Evolutionary conservation across 2,329 filamentous ascomycete genomes (phyloP).

Genomic region (Penicillium sp.): DNA sequence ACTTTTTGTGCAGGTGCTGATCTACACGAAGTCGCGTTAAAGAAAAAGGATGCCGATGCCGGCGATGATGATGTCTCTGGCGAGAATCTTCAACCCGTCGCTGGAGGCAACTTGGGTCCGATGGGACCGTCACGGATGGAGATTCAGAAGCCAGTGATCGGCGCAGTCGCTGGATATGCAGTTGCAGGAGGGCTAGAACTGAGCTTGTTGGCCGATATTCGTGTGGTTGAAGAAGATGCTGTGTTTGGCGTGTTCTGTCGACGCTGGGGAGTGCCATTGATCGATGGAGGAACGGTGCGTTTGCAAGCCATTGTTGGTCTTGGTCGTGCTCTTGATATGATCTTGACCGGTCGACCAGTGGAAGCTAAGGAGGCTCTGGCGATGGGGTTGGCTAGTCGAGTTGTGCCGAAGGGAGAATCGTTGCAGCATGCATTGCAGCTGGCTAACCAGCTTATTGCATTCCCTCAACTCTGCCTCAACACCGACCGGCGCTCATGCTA

Average conservation of each 20-base stretch:
- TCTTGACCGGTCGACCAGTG: slow-evolving; percentile 58
- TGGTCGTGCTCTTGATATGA: slow-evolving; percentile 60
- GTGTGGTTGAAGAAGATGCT: slow-evolving; percentile 58
- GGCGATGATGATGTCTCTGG: slow-evolving; percentile 2
- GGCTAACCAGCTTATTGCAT: slow-evolving; percentile 52
- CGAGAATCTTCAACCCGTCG: slow-evolving; percentile 36
- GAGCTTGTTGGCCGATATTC: slow-evolving; percentile 57
- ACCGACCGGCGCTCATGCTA: slow-evolving; percentile 55
- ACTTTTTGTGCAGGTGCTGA: slow-evolving; percentile 62
- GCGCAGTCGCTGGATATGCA: slow-evolving; percentile 57
- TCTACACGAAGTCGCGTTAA: slow-evolving; percentile 50
- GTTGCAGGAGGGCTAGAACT: slow-evolving; percentile 61
- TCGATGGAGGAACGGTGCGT: slow-evolving; percentile 59
- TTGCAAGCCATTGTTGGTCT: slow-evolving; percentile 57
- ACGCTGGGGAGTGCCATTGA: slow-evolving; percentile 57
- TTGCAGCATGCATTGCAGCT: slow-evolving; percentile 55
- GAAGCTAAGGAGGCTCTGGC: slow-evolving; percentile 54
- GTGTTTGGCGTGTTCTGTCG: slow-evolving; percentile 62
- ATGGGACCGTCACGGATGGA: slow-evolving; percentile 59
- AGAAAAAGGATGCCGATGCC: background rate
- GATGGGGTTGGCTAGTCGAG: slow-evolving; percentile 59
- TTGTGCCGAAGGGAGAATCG: slow-evolving; percentile 56
- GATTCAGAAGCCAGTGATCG: slow-evolving; percentile 57
- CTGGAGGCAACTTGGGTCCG: slow-evolving; percentile 48
- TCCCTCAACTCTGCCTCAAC: slow-evolving; percentile 60